These are phyloP conservation scores for Orbilia quercus DNA, from an alignment of 2,329 filamentous ascomycete species.

Conservation along the genomic window DNA sequence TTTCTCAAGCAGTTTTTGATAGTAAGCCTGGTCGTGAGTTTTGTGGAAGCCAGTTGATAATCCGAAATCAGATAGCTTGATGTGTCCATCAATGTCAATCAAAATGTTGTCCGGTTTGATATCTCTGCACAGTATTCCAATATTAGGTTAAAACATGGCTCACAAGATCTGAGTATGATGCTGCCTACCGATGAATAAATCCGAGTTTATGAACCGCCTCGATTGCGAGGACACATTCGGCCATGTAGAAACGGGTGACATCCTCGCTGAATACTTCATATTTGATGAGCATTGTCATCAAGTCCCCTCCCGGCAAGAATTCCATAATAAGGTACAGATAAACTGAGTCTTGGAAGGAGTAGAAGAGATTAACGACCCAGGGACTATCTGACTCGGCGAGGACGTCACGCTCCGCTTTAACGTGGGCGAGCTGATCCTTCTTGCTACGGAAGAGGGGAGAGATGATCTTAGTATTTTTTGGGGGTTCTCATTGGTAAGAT, in stretches of 20 bases:
- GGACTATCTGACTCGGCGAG: constrained; percentile 98
- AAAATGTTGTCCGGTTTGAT: constrained; percentile 99
- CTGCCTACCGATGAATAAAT: constrained; percentile 93
- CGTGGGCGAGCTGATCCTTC: constrained; percentile 96
- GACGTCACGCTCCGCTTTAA: constrained; percentile 96
- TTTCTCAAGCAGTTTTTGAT: constrained; percentile 89
- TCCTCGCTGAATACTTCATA: constrained; percentile 99
- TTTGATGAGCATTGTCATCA: constrained; percentile 99
- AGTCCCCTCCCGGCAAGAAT: constrained; percentile 94
- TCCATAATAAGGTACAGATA: constrained; percentile 99
- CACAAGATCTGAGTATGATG: not conserved
- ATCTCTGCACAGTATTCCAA: constrained; percentile 72
- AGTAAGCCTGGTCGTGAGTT: constrained; percentile 97
- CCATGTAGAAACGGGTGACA: constrained; percentile 99
- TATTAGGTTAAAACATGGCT: constrained; percentile 58
- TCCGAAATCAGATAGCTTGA: constrained; percentile 98
- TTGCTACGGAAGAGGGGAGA: constrained; percentile 19
- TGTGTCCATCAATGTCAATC: constrained; percentile 91
- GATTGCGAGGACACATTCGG: constrained; percentile 96
- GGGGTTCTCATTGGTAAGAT: not conserved
- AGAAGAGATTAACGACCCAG: constrained; percentile 98
- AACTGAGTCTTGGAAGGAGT: constrained; percentile 94
- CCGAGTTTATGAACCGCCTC: constrained; percentile 97
- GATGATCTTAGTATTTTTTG: constrained; percentile 12
- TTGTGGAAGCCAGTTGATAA: constrained; percentile 98